phyloP scores from a whole-genome alignment of 1,284 basidiomycete genomes.

The Dichomitus squalens region DNA sequence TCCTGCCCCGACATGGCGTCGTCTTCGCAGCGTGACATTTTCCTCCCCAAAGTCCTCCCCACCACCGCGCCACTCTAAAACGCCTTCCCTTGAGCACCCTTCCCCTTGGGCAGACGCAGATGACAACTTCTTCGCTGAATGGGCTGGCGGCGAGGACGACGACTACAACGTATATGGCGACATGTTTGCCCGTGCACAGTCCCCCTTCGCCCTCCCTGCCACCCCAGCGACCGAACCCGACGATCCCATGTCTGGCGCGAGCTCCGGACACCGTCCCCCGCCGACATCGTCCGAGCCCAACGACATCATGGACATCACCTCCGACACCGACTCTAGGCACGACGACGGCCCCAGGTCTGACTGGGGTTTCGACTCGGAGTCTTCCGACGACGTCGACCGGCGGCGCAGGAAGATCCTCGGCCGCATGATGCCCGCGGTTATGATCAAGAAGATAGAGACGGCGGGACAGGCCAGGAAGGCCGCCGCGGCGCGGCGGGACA shows the following conservation, averaged over 20 bases:
- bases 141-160: background rate
- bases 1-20: slow-evolving; percentile 4
- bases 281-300: slow-evolving; percentile 12
- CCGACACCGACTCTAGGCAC: no score
- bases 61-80: background rate
- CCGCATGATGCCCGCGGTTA: slow-evolving; percentile 24
- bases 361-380: slow-evolving; percentile 5
- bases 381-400: slow-evolving; percentile 1
- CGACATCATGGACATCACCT: slow-evolving; percentile 17
- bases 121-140: background rate
- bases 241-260: slow-evolving; percentile 5
- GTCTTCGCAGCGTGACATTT: slow-evolving; percentile 14
- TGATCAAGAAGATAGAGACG: slow-evolving; percentile 14
- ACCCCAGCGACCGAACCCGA: slow-evolving; percentile 1
- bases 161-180: slow-evolving; percentile 2
- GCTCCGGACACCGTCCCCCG: slow-evolving; percentile 4
- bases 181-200: background rate
- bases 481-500: background rate
- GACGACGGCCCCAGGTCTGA: background rate
- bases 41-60: slow-evolving; percentile 3
- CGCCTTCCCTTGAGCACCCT: background rate
- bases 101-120: background rate
- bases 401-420: slow-evolving; percentile 14
- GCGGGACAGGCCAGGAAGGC: background rate
- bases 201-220: background rate